Evolutionary conservation across 164 flowering plant genomes (phyloP).

Genomic region (Stephania yunnanensis): DNA sequence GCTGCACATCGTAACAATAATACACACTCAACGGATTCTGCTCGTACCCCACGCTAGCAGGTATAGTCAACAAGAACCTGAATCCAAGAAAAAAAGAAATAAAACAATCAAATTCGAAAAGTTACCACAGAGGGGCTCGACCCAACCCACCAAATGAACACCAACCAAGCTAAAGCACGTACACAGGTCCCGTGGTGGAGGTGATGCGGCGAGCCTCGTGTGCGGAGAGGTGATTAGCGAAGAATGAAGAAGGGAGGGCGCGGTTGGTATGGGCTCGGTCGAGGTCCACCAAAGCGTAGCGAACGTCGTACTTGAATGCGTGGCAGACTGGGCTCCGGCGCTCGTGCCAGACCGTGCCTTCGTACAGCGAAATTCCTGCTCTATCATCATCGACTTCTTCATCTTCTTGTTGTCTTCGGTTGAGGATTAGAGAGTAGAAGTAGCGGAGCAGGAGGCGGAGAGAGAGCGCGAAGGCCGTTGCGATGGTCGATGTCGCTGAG

Average conservation of each 20-base stretch:
- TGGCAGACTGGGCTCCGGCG: slow-evolving; percentile 2
- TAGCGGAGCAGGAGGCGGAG: neutral
- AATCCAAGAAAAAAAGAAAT: no score
- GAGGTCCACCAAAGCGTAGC: slow-evolving; percentile 8
- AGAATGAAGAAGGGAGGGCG: slow-evolving; percentile 5
- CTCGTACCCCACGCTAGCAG: no score
- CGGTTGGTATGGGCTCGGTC: neutral
- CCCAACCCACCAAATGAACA: no score
- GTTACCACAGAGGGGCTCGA: no score
- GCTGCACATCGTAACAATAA: no score
- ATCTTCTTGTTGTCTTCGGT: neutral
- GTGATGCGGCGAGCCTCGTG: slow-evolving; percentile 4
- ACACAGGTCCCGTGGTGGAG: slow-evolving; percentile 2
- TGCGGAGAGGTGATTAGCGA: slow-evolving; percentile 8
- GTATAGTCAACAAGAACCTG: no score
- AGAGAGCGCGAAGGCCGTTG: neutral
- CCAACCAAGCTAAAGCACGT: no score
- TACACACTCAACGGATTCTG: no score
- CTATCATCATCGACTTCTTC: neutral
- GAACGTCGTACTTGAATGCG: neutral
- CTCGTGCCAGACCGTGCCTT: slow-evolving; percentile 10
- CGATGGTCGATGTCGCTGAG: neutral
- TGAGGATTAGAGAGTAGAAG: neutral
- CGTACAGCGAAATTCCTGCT: neutral
- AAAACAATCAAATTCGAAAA: no score